Percentiles rank a stretch among this genome's conserved stretches.
Conservation (phyloP, 148 eudicot genomes). For the Camellia granthamiana region DNA sequence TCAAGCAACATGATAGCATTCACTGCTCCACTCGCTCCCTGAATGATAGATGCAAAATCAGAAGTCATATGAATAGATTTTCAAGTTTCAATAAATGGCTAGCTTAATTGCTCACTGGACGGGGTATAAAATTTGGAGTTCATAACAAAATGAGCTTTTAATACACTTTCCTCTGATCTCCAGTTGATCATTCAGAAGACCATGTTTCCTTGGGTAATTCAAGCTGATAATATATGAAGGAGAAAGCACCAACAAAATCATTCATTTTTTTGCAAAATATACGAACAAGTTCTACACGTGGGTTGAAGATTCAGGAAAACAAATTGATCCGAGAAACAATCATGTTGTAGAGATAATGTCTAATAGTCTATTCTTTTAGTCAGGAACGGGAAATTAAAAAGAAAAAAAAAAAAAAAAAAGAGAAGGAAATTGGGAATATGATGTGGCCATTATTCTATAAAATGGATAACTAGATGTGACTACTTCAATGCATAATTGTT, state of each 20-base stretch:
- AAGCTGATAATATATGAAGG: no score
- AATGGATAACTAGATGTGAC: neutral
- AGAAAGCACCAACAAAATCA: neutral
- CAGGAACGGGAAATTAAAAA: no score
- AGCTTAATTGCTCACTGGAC: neutral
- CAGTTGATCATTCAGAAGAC: no score
- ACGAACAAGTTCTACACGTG: neutral
- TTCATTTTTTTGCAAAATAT: neutral
- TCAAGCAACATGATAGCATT: constrained; percentile 86
- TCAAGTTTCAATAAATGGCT: neutral
- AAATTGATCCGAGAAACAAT: neutral
- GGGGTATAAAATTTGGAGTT: neutral
- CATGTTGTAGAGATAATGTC: no score
- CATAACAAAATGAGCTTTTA: neutral
- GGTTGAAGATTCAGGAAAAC: neutral
- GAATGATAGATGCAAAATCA: constrained; percentile 13
- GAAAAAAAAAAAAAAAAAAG: neutral
- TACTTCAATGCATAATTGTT: neutral
- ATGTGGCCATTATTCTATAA: neutral
- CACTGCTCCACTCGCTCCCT: constrained; percentile 96
- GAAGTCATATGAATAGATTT: neutral
- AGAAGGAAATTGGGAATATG: neutral
- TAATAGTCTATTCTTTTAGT: no score
- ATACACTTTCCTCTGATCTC: neutral
- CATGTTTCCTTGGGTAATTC: no score